phyloP scores from a whole-genome alignment of 2,329 filamentous ascomycete species.

The Pestalotiopsis fici region DNA sequence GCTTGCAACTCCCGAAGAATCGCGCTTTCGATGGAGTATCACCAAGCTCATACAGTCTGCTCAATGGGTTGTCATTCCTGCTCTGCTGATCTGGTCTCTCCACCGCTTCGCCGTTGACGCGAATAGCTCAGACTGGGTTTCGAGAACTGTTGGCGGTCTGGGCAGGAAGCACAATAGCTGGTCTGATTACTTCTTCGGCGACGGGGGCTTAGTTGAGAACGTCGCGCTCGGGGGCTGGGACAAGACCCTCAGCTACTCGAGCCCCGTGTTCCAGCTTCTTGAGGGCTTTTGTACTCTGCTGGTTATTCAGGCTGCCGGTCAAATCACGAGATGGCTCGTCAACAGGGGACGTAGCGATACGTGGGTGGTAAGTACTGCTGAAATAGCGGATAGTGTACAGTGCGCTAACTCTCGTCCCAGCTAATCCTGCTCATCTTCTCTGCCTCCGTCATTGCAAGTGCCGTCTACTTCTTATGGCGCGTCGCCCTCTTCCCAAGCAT shows the following conservation, averaged over 20 bases:
- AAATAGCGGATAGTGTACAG: constrained; percentile 24
- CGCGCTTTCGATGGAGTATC: constrained; percentile 72
- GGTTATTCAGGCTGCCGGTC: constrained; percentile 92
- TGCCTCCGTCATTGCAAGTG: constrained; percentile 88
- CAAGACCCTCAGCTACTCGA: constrained; percentile 83
- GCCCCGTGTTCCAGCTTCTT: constrained; percentile 88
- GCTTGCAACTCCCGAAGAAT: constrained; percentile 77
- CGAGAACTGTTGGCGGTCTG: constrained; percentile 72
- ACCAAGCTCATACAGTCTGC: constrained; percentile 70
- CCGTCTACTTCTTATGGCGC: constrained; percentile 94
- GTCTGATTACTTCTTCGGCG: constrained; percentile 86
- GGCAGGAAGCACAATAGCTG: constrained; percentile 64
- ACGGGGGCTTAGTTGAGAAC: constrained; percentile 77
- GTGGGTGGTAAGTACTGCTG: constrained; percentile 75
- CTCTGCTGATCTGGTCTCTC: constrained; percentile 89
- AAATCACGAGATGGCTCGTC: constrained; percentile 92
- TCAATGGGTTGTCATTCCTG: constrained; percentile 86
- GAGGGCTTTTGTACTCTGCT: constrained; percentile 96
- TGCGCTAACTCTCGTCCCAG: constrained; percentile 44
- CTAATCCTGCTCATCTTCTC: constrained; percentile 87
- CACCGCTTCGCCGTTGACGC: constrained; percentile 93
- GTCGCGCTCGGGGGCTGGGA: constrained; percentile 87
- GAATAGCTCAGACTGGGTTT: constrained; percentile 77
- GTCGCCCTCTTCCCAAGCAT: constrained; percentile 93
- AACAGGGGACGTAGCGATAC: constrained; percentile 92